A percentile compares a stretch with the other conserved stretches of the same genome.
These are phyloP conservation scores for Piper longum DNA, from an alignment of 164 flowering plant genomes.

Conservation along the genomic window DNA sequence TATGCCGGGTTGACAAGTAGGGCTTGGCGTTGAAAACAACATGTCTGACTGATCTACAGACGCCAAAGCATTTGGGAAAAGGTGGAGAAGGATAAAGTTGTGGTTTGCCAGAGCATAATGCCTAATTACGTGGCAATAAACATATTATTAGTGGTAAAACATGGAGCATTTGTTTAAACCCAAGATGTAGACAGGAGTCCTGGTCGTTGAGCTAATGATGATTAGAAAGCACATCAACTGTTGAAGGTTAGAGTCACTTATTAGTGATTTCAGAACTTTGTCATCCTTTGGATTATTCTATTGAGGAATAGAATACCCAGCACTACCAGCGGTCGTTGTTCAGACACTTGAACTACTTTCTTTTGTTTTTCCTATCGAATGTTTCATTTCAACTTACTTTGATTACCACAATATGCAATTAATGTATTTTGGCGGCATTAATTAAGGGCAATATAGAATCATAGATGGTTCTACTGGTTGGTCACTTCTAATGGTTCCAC, in stretches of 20 bases:
- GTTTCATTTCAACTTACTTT: neutral
- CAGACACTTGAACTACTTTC: neutral
- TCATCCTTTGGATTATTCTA: neutral
- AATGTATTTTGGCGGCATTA: neutral
- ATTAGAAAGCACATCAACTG: neutral
- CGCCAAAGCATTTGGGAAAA: too few relatives aligned
- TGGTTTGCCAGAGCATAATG: too few relatives aligned
- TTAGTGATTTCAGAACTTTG: neutral
- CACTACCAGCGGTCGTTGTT: constrained; percentile 3
- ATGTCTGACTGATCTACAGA: too few relatives aligned
- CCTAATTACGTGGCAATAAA: too few relatives aligned
- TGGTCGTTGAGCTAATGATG: neutral
- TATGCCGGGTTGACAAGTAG: too few relatives aligned
- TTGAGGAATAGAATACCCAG: neutral
- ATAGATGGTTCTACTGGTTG: neutral
- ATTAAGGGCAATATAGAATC: neutral
- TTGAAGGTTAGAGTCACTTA: neutral
- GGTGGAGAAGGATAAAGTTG: too few relatives aligned
- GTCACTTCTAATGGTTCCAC: neutral
- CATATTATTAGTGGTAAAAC: neutral
- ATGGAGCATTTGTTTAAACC: neutral
- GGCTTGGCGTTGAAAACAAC: too few relatives aligned
- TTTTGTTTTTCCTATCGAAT: neutral
- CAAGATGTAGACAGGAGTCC: neutral
- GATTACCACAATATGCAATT: neutral